Evolutionary conservation across 768 basidiomycete genomes (phyloP).

Genomic region (Naganishia vishniacii): DNA sequence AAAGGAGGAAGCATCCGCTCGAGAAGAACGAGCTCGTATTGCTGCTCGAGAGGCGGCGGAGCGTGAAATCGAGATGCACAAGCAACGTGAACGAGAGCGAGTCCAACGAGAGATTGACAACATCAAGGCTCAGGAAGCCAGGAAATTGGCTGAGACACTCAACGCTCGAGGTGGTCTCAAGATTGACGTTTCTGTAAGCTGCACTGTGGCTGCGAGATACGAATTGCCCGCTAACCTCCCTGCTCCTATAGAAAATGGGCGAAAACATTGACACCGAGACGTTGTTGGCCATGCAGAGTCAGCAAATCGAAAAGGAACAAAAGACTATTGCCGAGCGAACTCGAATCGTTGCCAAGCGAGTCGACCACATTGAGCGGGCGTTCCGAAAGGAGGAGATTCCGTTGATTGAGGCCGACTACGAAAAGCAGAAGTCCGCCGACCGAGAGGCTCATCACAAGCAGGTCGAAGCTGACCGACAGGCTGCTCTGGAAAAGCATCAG

Average conservation of each 20-base stretch:
- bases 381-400: slow-evolving; percentile 89
- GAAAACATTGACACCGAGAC: slow-evolving; percentile 62
- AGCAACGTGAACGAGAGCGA: slow-evolving; percentile 55
- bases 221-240: background rate
- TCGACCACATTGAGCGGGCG: slow-evolving; percentile 92
- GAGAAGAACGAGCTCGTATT: slow-evolving; percentile 62
- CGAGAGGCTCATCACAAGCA: slow-evolving; percentile 61
- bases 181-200: slow-evolving; percentile 64
- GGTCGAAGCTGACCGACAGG: slow-evolving; percentile 59
- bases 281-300: slow-evolving; percentile 82
- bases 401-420: slow-evolving; percentile 77
- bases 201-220: too few relatives aligned
- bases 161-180: slow-evolving; percentile 68
- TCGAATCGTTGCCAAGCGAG: slow-evolving; percentile 75
- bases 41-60: slow-evolving; percentile 61
- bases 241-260: slow-evolving; percentile 8
- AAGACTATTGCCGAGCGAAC: slow-evolving; percentile 74
- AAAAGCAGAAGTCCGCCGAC: slow-evolving; percentile 73
- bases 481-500: slow-evolving; percentile 57
- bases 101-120: slow-evolving; percentile 59
- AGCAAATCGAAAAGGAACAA: slow-evolving; percentile 95
- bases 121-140: slow-evolving; percentile 72
- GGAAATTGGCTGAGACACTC: slow-evolving; percentile 76
- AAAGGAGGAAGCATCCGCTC: slow-evolving; percentile 75
- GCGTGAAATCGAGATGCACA: slow-evolving; percentile 62